A percentile compares a stretch with the other conserved stretches of the same genome.
These are phyloP conservation scores for Penicillium sp. DNA, from an alignment of 2,329 filamentous ascomycete species.

Conservation along the genomic window DNA sequence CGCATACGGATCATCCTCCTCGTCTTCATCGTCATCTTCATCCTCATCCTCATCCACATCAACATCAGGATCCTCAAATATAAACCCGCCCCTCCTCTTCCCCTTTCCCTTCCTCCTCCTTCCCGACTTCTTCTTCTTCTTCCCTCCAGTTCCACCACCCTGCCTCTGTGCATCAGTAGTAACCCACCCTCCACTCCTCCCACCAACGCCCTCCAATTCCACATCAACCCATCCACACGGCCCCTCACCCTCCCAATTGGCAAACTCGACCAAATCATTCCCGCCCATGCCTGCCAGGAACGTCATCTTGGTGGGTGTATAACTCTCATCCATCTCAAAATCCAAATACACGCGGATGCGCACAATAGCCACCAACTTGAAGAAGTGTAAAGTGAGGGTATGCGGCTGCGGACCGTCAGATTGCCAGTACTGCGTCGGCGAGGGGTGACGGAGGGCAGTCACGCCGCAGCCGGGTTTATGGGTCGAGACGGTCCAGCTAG, in stretches of 20 bases:
- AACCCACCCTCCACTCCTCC: slow-evolving; percentile 31
- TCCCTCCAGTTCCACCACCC: no score
- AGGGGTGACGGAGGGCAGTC: slow-evolving; percentile 50
- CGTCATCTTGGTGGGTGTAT: slow-evolving; percentile 86
- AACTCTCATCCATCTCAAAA: slow-evolving; percentile 86
- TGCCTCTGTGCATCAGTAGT: no score
- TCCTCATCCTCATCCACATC: no score
- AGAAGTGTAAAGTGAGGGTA: slow-evolving; percentile 55
- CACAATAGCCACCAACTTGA: slow-evolving; percentile 46
- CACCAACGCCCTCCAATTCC: slow-evolving; percentile 55
- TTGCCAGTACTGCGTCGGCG: slow-evolving; percentile 54
- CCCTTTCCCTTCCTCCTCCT: no score
- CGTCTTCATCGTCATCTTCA: slow-evolving; percentile 21
- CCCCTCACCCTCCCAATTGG: slow-evolving; percentile 65
- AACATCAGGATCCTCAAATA: no score
- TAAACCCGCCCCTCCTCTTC: no score
- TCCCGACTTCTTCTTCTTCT: no score
- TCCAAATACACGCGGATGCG: slow-evolving; percentile 58
- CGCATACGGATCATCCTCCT: slow-evolving; percentile 40
- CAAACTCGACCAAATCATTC: slow-evolving; percentile 84
- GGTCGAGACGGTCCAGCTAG: slow-evolving; percentile 58
- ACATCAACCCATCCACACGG: slow-evolving; percentile 89
- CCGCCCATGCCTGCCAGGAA: slow-evolving; percentile 83
- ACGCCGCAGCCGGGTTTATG: slow-evolving; percentile 56
- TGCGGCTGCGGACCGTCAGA: slow-evolving; percentile 59